Evolutionary conservation across 2,329 filamentous ascomycete genomes (phyloP).

Genomic region (Monosporascus cannonballus): DNA sequence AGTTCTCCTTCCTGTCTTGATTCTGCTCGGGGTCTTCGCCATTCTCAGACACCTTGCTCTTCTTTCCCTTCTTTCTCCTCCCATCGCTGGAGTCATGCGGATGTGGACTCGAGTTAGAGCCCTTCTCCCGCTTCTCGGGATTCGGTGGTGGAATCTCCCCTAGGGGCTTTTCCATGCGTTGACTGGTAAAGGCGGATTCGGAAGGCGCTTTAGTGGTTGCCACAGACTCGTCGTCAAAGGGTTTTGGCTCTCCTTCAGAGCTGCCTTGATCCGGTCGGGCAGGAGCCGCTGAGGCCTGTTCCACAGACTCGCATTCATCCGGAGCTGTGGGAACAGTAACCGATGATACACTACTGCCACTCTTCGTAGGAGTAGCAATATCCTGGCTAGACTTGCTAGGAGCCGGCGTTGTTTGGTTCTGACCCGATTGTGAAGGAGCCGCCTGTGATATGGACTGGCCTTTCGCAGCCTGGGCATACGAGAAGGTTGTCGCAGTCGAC

Average conservation of each 20-base stretch:
- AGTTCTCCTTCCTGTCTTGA: constrained; percentile 51
- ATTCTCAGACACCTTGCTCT: constrained; percentile 45
- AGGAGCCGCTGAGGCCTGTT: constrained; percentile 14
- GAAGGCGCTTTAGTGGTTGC: neutral
- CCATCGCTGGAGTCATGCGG: constrained; percentile 62
- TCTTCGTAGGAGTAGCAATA: constrained; percentile 24
- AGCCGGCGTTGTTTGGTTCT: constrained; percentile 25
- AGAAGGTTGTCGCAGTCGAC: constrained; percentile 62
- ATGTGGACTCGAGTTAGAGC: constrained; percentile 58
- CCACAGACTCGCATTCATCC: constrained; percentile 25
- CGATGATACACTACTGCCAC: constrained; percentile 27
- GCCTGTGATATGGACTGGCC: constrained; percentile 51
- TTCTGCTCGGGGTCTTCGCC: constrained; percentile 47
- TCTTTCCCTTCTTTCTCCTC: constrained; percentile 60
- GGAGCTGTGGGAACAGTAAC: constrained; percentile 30
- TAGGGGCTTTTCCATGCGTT: constrained; percentile 9
- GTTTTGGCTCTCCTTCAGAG: neutral
- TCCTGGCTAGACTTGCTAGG: constrained; percentile 29
- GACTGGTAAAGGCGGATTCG: constrained; percentile 10
- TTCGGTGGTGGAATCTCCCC: constrained; percentile 18
- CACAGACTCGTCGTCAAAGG: neutral
- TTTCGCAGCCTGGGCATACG: constrained; percentile 93
- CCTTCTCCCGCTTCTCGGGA: constrained; percentile 44
- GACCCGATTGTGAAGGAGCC: constrained; percentile 20
- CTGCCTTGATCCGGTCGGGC: neutral